phyloP scores from a whole-genome alignment of 2,329 filamentous ascomycete species.

The Basipetospora chlamydospora region DNA sequence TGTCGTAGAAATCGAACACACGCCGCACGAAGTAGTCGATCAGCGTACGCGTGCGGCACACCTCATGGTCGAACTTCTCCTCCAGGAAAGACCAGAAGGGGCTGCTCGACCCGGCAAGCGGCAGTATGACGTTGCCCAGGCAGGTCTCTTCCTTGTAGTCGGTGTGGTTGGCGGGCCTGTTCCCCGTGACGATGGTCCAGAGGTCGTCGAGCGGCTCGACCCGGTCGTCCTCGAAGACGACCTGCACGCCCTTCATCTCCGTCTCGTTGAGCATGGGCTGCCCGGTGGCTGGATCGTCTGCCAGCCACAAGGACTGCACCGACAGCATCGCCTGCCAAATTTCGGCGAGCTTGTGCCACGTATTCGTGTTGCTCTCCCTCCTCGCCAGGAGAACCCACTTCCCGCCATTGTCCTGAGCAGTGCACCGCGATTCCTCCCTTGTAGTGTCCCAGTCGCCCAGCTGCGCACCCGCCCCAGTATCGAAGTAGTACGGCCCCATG shows the following conservation, averaged over 20 bases:
- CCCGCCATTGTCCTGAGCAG: slow-evolving; percentile 7
- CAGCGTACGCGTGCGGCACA: slow-evolving; percentile 14
- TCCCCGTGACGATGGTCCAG: slow-evolving; percentile 20
- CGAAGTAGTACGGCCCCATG: neutral
- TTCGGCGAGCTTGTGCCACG: slow-evolving; percentile 15
- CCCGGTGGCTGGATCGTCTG: slow-evolving; percentile 5
- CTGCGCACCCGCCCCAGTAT: neutral
- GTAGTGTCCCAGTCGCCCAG: neutral
- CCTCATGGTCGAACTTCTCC: slow-evolving; percentile 20
- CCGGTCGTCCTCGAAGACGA: slow-evolving; percentile 20
- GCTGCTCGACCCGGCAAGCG: slow-evolving; percentile 24
- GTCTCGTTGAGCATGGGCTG: slow-evolving; percentile 11
- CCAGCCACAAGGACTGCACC: neutral
- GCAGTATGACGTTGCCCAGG: slow-evolving; percentile 20
- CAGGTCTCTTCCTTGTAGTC: slow-evolving; percentile 11
- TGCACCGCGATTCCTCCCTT: neutral
- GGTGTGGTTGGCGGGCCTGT: slow-evolving; percentile 14
- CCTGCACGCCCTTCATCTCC: slow-evolving; percentile 15
- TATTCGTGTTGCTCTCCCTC: slow-evolving; percentile 18
- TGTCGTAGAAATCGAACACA: slow-evolving; percentile 16
- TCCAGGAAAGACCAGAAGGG: slow-evolving; percentile 20
- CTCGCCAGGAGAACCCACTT: slow-evolving; percentile 13
- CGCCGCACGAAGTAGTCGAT: slow-evolving; percentile 17
- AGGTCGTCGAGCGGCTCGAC: slow-evolving; percentile 20
- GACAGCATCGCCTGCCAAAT: neutral